Evolutionary conservation across 768 basidiomycete genomes (phyloP), one percentile per base, ranked within the genome.

Genomic region (Panaeolus papilionaceus): DNA sequence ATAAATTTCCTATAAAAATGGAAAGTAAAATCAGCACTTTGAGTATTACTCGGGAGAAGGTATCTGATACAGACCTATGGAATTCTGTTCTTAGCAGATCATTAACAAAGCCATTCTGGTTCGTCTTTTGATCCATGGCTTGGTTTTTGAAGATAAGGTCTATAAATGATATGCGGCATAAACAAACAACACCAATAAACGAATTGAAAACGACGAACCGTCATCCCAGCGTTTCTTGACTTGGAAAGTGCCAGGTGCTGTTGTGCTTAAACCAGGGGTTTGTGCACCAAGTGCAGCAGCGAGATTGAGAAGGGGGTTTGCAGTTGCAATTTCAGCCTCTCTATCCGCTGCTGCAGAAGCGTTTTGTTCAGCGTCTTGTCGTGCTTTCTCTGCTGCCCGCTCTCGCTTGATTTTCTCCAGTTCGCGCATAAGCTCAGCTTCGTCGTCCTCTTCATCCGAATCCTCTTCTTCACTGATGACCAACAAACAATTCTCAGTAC

Each of bases 81-180:
- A 96, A 97, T 75, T 96, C 93, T 63, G 95, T 96, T 76, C 97
- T 86, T 68, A 99, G 79, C 62, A 98, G 83, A 79, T 99, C 98
- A 75, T 99, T 99, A 69, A 99, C 95, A 75, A 99, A 99, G 66
- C 92, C 90, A 12, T 91, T 90, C 72, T 86, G 84, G 2, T 83
- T 79, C 75, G 89, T 90, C 66, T 81, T 85, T 61, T 84, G 76
- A 38, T 84, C 87, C 79, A 90, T 89, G 0, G 98, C 94, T 79
- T 99, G 98, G 77, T 99, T 98, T 83, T 98, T 99, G 88, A 99
- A 99, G 74, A 99, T 96, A 64, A 98, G 83, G 78, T 99, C 95
- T 95, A 73, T 45, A 62, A 51, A 62, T 61, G 26, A 61, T 66
- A 12, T 12, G 37, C 26, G 38, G 14, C 5, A 61, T 45, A 8